Conservation (phyloP, 2,329 filamentous ascomycete genomes). For the Xylariaceae sp. region DNA sequence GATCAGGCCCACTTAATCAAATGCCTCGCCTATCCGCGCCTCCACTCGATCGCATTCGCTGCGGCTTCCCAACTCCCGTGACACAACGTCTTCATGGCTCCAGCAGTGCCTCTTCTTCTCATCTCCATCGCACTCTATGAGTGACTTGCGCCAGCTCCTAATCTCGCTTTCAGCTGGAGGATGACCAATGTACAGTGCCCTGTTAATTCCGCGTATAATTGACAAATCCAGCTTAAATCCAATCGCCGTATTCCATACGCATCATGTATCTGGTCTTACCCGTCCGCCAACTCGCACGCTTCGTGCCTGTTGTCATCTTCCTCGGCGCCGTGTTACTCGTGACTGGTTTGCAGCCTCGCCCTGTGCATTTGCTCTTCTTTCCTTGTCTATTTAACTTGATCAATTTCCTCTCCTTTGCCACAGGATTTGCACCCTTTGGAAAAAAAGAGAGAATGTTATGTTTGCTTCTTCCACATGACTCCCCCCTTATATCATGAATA, state of each 20-base stretch:
- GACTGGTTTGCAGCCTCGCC: not conserved
- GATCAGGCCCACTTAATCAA: no score
- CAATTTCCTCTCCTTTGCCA: not conserved
- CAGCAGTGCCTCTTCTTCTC: not conserved
- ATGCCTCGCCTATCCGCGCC: no score
- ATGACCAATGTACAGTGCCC: not conserved
- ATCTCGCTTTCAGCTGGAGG: not conserved
- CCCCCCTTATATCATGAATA: not conserved
- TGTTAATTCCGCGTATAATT: not conserved
- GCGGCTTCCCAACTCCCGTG: not conserved
- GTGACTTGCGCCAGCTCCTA: no score
- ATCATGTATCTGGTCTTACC: no score
- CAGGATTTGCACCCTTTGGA: not conserved
- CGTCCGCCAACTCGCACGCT: not conserved
- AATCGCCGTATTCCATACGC: not conserved
- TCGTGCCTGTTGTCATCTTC: not conserved
- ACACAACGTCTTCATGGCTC: not conserved
- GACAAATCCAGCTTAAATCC: not conserved
- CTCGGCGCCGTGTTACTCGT: not conserved
- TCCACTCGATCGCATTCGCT: not conserved
- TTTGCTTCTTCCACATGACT: not conserved
- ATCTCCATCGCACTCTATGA: not conserved
- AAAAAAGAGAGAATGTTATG: not conserved
- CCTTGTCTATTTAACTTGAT: not conserved
- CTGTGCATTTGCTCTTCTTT: not conserved